Evolutionary conservation across 495 filamentous ascomycete species (phyloP).

Genomic region (Massariosphaeria phaeospora): DNA sequence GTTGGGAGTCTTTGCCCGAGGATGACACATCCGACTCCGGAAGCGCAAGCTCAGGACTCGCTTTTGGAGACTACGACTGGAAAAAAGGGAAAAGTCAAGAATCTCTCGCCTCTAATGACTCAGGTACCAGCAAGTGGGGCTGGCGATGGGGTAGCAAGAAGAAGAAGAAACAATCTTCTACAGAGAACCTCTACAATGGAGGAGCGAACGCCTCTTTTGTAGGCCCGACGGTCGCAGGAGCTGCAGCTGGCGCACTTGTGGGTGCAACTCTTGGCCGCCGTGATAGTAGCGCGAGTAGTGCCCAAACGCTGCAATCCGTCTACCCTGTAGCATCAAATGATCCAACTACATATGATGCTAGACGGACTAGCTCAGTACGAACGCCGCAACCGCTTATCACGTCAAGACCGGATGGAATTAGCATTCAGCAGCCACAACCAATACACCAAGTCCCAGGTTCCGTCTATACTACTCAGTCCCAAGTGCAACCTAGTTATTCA

Average conservation of each 20-base stretch:
- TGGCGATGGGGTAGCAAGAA: conserved; percentile 55
- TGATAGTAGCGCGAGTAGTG: conserved; percentile 30
- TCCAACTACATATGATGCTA: conserved; percentile 29
- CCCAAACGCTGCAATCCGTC: conserved; percentile 31
- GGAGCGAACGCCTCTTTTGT: conserved; percentile 13
- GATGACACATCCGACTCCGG: conserved; percentile 43
- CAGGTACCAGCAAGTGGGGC: conserved; percentile 51
- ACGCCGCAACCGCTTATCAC: conserved; percentile 22
- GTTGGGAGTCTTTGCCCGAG: conserved; percentile 59
- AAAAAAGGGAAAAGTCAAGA: conserved; percentile 43
- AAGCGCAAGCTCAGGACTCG: conserved; percentile 52
- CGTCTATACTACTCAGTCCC: conserved; percentile 26
- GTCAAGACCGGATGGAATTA: conserved; percentile 34
- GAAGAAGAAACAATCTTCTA: conserved; percentile 36
- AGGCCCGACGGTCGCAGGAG: conserved; percentile 19
- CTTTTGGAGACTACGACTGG: conserved; percentile 47
- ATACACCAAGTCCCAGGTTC: conserved; percentile 35
- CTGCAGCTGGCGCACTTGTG: conserved; percentile 20
- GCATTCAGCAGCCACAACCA: conserved; percentile 42
- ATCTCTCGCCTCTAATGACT: conserved; percentile 51
- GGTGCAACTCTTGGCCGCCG: conserved; percentile 13
- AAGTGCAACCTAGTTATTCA: conserved; percentile 23
- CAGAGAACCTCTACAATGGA: conserved; percentile 14
- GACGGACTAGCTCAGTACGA: conserved; percentile 17
- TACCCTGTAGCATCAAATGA: conserved; percentile 29